Conservation (phyloP, 1,284 basidiomycete species). For the Leccinum pseudoinsigne region DNA sequence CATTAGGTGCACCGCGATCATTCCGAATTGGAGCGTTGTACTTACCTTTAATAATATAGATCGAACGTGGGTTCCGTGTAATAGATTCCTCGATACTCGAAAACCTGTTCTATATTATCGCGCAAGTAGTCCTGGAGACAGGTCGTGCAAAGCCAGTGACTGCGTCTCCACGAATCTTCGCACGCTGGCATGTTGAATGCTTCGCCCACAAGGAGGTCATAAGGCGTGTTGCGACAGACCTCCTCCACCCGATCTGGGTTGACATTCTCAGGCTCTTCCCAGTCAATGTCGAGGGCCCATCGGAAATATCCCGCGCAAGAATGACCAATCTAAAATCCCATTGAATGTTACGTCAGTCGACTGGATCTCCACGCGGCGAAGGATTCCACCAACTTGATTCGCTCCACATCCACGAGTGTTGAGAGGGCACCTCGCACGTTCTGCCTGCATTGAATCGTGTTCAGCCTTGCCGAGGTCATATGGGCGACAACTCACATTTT, state of each 20-base stretch:
- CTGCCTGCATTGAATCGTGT: background rate
- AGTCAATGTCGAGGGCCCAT: background rate
- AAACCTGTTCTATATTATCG: conserved; percentile 13
- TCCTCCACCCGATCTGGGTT: conserved; percentile 5
- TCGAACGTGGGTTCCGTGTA: too few relatives aligned
- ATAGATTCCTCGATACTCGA: too few relatives aligned
- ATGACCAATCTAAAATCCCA: conserved; percentile 7
- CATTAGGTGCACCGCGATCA: too few relatives aligned
- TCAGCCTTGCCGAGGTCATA: background rate
- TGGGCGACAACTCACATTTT: background rate
- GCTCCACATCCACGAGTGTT: background rate
- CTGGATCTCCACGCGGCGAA: background rate
- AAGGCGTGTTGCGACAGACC: conserved; percentile 11
- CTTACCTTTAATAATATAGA: too few relatives aligned
- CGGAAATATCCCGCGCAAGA: conserved; percentile 13
- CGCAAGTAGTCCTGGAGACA: conserved; percentile 13
- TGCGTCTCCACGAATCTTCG: conserved; percentile 12
- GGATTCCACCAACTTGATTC: background rate
- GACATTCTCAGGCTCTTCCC: conserved; percentile 25
- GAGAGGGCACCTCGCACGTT: background rate
- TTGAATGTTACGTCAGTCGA: background rate
- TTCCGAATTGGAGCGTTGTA: too few relatives aligned
- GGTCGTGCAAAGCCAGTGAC: conserved; percentile 15
- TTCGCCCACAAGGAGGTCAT: conserved; percentile 11
- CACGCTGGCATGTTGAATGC: conserved; percentile 5